phyloP scores from a whole-genome alignment of 768 basidiomycete species.

The Phlegmacium glaucopus region DNA sequence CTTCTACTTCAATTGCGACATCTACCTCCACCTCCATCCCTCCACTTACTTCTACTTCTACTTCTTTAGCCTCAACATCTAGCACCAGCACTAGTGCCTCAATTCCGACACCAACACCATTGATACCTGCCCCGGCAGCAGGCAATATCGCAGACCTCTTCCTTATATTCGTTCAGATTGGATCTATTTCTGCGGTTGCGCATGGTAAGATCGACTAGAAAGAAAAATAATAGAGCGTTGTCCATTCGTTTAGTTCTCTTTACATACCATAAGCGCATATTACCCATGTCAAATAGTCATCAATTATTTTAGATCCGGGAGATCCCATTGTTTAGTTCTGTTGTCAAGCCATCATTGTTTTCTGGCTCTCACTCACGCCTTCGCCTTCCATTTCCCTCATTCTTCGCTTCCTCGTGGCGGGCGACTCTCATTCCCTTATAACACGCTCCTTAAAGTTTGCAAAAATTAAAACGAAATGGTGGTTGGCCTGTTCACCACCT shows the following conservation, averaged over 20 bases:
- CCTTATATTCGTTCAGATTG: constrained; percentile 13
- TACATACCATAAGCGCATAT: no score
- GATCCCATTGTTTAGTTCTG: not conserved
- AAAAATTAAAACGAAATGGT: constrained; percentile 13
- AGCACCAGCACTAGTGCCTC: constrained; percentile 7
- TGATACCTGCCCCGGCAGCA: not conserved
- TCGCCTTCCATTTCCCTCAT: not conserved
- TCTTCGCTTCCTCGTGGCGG: not conserved
- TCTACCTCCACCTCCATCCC: not conserved
- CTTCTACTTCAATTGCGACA: constrained; percentile 3
- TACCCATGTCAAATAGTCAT: no score
- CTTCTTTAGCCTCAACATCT: constrained; percentile 7
- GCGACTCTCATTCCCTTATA: not conserved
- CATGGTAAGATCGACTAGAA: not conserved
- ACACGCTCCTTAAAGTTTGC: not conserved
- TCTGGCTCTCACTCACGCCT: not conserved
- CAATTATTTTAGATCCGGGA: not conserved
- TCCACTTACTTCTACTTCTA: not conserved
- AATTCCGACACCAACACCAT: not conserved
- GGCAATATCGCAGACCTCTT: constrained; percentile 15
- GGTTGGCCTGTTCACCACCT: constrained; percentile 21
- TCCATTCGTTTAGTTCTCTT: no score
- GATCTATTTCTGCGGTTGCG: constrained; percentile 12
- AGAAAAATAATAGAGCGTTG: no score
- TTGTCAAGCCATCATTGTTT: not conserved